These are phyloP conservation scores for Alternaria gaisen DNA, from an alignment of 2,329 filamentous ascomycete species.

Conservation along the genomic window DNA sequence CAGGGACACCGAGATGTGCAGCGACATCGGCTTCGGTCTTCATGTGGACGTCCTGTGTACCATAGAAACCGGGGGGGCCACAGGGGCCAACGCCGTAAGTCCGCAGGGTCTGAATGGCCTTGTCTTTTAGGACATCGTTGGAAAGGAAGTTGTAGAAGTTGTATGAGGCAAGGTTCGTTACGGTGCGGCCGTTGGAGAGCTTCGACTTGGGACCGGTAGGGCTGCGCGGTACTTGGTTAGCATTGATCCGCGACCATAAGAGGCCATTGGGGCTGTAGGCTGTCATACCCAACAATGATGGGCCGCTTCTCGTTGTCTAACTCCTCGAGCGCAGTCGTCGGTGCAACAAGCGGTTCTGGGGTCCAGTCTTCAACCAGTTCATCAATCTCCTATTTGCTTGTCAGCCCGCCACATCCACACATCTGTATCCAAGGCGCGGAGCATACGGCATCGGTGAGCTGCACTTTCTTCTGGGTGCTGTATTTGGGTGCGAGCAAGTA, in stretches of 20 bases:
- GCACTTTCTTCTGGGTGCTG: constrained; percentile 87
- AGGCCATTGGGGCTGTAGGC: not conserved
- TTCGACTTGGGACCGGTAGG: constrained; percentile 91
- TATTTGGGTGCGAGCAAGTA: constrained; percentile 94
- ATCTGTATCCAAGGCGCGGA: not conserved
- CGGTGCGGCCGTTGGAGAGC: constrained; percentile 85
- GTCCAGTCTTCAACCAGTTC: constrained; percentile 97
- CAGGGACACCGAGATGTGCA: constrained; percentile 83
- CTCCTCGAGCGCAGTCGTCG: constrained; percentile 78
- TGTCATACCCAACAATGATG: constrained; percentile 80
- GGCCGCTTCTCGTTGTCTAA: constrained; percentile 84
- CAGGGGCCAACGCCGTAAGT: constrained; percentile 97
- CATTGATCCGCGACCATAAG: not conserved
- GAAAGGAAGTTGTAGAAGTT: constrained; percentile 98
- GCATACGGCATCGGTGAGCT: constrained; percentile 79
- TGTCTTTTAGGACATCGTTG: constrained; percentile 92
- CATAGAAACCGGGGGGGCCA: constrained; percentile 96
- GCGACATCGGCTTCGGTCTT: constrained; percentile 95
- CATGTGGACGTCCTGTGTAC: constrained; percentile 97
- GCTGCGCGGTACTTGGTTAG: constrained; percentile 56
- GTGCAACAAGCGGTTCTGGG: constrained; percentile 86
- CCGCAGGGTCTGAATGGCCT: constrained; percentile 90
- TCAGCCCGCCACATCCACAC: not conserved
- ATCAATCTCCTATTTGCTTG: constrained; percentile 77
- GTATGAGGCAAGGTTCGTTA: constrained; percentile 91